A percentile compares a stretch with the other conserved stretches of the same genome.
Conservation (phyloP, 495 filamentous ascomycete species). For the Friedmanniomyces endolithicus region DNA sequence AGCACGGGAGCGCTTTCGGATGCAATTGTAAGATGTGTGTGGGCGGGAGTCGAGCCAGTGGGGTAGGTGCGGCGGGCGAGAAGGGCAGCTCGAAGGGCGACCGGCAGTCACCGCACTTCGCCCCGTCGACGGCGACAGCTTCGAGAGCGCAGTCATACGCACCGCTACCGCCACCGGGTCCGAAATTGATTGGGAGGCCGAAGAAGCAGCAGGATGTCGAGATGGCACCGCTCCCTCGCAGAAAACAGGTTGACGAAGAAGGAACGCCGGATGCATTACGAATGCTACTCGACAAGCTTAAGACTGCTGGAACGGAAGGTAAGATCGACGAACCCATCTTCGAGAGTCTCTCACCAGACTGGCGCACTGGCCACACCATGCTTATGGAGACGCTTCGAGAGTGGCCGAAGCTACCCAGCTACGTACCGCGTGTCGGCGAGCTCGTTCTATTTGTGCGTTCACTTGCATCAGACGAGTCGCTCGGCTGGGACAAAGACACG, state of each 20-base stretch:
- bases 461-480: conserved; percentile 29
- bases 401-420: conserved; percentile 36
- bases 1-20: conserved; percentile 30
- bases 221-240: conserved; percentile 7
- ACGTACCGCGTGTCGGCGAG: conserved; percentile 45
- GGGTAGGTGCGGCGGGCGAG: not conserved
- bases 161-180: not conserved
- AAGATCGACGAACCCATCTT: conserved; percentile 34
- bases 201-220: not conserved
- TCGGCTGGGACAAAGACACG: conserved; percentile 4
- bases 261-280: conserved; percentile 44
- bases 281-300: conserved; percentile 38
- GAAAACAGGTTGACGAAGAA: conserved; percentile 29
- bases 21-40: conserved; percentile 32
- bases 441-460: conserved; percentile 42
- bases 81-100: not conserved
- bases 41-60: not conserved
- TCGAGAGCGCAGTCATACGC: no score
- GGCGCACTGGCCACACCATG: conserved; percentile 35
- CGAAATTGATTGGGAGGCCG: not conserved
- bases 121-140: not conserved
- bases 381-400: conserved; percentile 24
- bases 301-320: conserved; percentile 22
- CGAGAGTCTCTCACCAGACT: conserved; percentile 43
- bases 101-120: not conserved